Conservation (phyloP, 441 rosid genomes). For the Euphorbia corollata region DNA sequence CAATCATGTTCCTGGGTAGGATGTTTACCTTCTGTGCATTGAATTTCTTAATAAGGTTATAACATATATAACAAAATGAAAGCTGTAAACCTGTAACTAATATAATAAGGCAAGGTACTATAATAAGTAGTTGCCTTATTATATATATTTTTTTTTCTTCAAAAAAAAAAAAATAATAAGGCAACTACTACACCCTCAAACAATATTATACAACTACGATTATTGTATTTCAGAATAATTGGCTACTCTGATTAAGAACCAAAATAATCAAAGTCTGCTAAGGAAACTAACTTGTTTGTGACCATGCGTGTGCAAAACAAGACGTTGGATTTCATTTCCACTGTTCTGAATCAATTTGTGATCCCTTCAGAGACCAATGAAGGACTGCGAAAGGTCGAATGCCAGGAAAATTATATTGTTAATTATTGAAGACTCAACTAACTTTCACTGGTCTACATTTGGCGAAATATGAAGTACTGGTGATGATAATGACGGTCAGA, state of each 20-base stretch:
- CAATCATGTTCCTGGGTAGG: no score
- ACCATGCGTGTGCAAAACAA: neutral
- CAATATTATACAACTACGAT: no score
- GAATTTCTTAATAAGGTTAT: neutral
- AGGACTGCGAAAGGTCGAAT: neutral
- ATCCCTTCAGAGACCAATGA: neutral
- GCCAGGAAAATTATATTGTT: no score
- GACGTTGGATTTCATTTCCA: neutral
- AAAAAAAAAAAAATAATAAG: no score
- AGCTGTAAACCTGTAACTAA: neutral
- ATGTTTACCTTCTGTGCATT: neutral
- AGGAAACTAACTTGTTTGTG: neutral
- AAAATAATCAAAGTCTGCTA: neutral
- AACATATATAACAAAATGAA: neutral
- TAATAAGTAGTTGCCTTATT: neutral
- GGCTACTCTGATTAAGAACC: neutral
- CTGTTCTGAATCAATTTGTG: neutral
- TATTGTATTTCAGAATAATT: no score
- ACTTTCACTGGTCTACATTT: neutral
- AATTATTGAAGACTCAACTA: no score
- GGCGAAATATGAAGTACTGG: neutral
- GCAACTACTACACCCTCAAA: no score
- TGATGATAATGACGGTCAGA: neutral
- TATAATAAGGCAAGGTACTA: neutral
- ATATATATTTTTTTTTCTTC: neutral